Evolutionary conservation across 2,329 filamentous ascomycete species (phyloP).

Genomic region (Drechslerella stenobrocha): DNA sequence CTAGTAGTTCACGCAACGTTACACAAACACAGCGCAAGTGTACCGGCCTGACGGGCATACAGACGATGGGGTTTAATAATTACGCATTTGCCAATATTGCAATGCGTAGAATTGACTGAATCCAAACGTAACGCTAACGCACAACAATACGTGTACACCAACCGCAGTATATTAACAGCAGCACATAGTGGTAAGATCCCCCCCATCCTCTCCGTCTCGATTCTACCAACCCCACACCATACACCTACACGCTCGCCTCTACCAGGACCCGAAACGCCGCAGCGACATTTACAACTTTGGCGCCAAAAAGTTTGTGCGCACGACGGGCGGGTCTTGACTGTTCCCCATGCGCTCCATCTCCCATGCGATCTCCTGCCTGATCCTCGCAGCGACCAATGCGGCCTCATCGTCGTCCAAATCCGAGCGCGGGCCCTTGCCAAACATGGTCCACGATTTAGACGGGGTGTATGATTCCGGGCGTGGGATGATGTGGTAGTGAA

Average conservation of each 20-base stretch:
- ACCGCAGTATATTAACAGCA: not conserved
- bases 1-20: too few relatives aligned
- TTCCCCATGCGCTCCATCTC: constrained; percentile 57
- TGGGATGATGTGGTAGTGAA: constrained; percentile 93
- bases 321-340: constrained; percentile 30
- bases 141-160: constrained; percentile 4
- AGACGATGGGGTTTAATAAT: too few relatives aligned
- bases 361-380: constrained; percentile 60
- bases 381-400: constrained; percentile 62
- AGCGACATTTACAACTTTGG: constrained; percentile 27
- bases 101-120: not conserved
- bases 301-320: constrained; percentile 38
- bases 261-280: not conserved
- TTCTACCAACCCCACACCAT: too few relatives aligned
- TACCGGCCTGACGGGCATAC: too few relatives aligned
- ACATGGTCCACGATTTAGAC: constrained; percentile 72
- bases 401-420: constrained; percentile 79
- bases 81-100: not conserved
- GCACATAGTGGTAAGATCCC: not conserved
- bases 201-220: too few relatives aligned
- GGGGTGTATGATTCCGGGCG: constrained; percentile 62
- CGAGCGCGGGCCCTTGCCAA: constrained; percentile 71
- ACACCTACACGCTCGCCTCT: too few relatives aligned
- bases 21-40: too few relatives aligned
- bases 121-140: constrained; percentile 12